Conservation (phyloP, 139 green algal species). For the Chlamydomonas eustigma region DNA sequence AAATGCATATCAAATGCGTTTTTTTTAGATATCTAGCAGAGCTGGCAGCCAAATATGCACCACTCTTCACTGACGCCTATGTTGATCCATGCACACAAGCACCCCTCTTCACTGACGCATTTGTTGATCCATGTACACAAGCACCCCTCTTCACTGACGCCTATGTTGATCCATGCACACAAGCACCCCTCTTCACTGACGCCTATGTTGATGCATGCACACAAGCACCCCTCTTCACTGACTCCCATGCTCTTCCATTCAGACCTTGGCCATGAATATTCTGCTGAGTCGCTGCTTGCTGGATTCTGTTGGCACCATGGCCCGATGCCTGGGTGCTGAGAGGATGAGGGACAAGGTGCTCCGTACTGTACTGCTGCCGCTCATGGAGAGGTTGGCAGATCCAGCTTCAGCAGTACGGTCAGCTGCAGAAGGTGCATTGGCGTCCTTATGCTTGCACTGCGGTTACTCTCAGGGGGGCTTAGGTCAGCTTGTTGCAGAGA, state of each 20-base stretch:
- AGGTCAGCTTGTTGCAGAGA: conserved; percentile 48
- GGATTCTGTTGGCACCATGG: conserved; percentile 49
- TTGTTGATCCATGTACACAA: not conserved
- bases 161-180: not conserved
- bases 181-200: not conserved
- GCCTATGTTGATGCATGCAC: not conserved
- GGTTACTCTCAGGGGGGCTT: conserved; percentile 39
- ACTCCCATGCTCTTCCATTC: no score
- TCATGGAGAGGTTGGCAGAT: conserved; percentile 72
- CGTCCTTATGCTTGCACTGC: conserved; percentile 17
- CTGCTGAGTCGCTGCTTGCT: conserved; percentile 51
- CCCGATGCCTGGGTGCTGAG: conserved; percentile 34
- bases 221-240: not conserved
- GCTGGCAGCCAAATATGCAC: no score
- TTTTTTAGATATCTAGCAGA: no score
- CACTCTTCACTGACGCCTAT: no score
- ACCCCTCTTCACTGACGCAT: not conserved
- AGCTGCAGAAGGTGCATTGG: not conserved
- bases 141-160: not conserved
- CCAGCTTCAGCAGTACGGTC: conserved; percentile 41
- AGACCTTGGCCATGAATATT: conserved; percentile 59
- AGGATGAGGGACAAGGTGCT: conserved; percentile 53
- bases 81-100: no score
- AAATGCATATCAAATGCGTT: no score
- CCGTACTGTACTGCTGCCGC: conserved; percentile 54